Evolutionary conservation across 2,329 filamentous ascomycete species (phyloP).

Genomic region (Raffaelea albimanens): DNA sequence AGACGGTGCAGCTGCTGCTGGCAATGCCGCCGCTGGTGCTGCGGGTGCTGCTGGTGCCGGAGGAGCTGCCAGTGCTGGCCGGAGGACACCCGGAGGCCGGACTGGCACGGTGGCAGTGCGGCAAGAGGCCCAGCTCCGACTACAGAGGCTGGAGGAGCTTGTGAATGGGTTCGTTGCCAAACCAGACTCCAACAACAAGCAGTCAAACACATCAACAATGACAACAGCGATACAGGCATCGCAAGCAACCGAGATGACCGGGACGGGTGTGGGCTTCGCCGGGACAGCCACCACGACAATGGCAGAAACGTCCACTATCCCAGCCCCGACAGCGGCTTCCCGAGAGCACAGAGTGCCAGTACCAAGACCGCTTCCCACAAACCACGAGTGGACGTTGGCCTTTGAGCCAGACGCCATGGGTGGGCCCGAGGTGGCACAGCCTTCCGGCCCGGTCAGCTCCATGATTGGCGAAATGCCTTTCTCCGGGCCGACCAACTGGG

Average conservation of each 20-base stretch:
- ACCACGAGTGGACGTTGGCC: background rate
- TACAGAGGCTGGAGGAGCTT: conserved; percentile 31
- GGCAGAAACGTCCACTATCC: too few species aligned
- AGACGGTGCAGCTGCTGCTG: background rate
- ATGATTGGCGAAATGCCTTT: conserved; percentile 16
- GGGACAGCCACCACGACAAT: too few species aligned
- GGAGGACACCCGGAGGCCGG: background rate
- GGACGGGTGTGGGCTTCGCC: too few species aligned
- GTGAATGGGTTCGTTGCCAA: conserved; percentile 17
- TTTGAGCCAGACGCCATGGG: background rate
- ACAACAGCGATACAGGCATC: too few species aligned
- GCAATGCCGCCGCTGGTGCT: conserved; percentile 8
- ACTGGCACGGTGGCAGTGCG: conserved; percentile 9
- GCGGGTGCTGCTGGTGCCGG: background rate
- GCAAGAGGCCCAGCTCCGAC: conserved; percentile 28
- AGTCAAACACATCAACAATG: too few species aligned
- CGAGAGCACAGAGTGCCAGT: too few species aligned
- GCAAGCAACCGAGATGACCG: too few species aligned
- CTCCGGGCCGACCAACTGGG: conserved; percentile 30
- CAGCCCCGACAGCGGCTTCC: too few species aligned
- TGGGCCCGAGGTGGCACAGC: conserved; percentile 3
- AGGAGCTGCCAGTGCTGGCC: background rate
- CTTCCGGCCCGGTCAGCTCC: conserved; percentile 16
- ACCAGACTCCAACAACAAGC: too few species aligned
- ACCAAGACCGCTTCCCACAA: too few species aligned